Conservation (phyloP, 768 basidiomycete genomes). For the Lentinus tigrinus region DNA sequence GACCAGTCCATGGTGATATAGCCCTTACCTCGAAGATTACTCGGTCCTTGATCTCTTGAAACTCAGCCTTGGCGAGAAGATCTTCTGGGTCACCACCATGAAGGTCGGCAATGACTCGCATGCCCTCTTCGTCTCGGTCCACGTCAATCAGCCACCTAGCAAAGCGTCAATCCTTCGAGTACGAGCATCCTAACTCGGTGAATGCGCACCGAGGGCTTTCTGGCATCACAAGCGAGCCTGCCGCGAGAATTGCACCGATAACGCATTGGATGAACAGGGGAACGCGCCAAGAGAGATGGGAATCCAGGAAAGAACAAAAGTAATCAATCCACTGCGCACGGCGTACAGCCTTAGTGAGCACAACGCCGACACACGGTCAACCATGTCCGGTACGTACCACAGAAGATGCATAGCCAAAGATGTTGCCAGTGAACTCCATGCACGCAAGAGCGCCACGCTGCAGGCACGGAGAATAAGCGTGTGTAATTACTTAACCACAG, state of each 20-base stretch:
- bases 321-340: constrained; percentile 90
- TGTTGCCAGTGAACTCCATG: constrained; percentile 94
- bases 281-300: constrained; percentile 87
- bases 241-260: constrained; percentile 77
- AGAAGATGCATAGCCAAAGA: constrained; percentile 86
- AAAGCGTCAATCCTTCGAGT: neutral
- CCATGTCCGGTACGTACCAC: constrained; percentile 55
- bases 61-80: constrained; percentile 74
- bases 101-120: constrained; percentile 84
- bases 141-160: constrained; percentile 86
- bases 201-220: constrained; percentile 77
- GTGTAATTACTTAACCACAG: neutral
- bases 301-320: constrained; percentile 85
- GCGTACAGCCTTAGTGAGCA: neutral
- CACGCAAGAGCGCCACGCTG: constrained; percentile 90
- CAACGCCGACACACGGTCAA: neutral
- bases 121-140: constrained; percentile 78
- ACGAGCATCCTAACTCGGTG: neutral
- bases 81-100: constrained; percentile 80
- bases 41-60: constrained; percentile 83
- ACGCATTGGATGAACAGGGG: constrained; percentile 87
- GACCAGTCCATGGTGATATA: neutral
- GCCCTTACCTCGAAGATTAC: constrained; percentile 62
- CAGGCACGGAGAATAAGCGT: neutral
- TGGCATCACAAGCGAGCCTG: constrained; percentile 80